phyloP scores from a whole-genome alignment of 2,329 filamentous ascomycete species.

The Periconia macrospinosa region DNA sequence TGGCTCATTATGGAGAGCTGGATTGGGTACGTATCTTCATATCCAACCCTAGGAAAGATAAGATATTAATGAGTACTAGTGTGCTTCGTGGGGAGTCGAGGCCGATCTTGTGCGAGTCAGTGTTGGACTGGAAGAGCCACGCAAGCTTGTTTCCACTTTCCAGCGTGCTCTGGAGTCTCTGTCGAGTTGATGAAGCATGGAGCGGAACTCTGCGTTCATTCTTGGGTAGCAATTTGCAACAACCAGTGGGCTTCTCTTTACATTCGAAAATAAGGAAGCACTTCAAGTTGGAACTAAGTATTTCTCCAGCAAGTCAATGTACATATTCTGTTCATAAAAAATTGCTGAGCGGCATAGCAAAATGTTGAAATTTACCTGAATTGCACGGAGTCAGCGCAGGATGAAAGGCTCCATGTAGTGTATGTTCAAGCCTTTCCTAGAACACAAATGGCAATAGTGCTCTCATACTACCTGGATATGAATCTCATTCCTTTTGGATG shows the following conservation, averaged over 20 bases:
- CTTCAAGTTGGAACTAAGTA: not conserved
- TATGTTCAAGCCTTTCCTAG: too few species aligned
- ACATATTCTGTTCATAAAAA: too few species aligned
- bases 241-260: not conserved
- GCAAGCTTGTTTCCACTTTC: constrained; percentile 66
- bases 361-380: too few species aligned
- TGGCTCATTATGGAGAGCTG: constrained; percentile 89
- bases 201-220: too few species aligned
- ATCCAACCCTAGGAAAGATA: not conserved
- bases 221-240: too few species aligned
- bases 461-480: not conserved
- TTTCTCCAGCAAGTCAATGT: too few species aligned
- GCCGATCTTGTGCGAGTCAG: constrained; percentile 81
- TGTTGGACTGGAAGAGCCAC: constrained; percentile 81
- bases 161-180: constrained; percentile 68
- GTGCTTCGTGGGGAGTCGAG: constrained; percentile 77
- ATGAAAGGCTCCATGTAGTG: too few species aligned
- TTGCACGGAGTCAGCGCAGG: too few species aligned
- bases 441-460: too few species aligned
- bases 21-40: constrained; percentile 67
- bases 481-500: not conserved
- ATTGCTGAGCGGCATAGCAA: too few species aligned
- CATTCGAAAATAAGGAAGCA: not conserved
- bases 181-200: not conserved
- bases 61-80: constrained; percentile 46